Conservation (phyloP, 2,329 filamentous ascomycete genomes). For the Fusarium abutilonis region DNA sequence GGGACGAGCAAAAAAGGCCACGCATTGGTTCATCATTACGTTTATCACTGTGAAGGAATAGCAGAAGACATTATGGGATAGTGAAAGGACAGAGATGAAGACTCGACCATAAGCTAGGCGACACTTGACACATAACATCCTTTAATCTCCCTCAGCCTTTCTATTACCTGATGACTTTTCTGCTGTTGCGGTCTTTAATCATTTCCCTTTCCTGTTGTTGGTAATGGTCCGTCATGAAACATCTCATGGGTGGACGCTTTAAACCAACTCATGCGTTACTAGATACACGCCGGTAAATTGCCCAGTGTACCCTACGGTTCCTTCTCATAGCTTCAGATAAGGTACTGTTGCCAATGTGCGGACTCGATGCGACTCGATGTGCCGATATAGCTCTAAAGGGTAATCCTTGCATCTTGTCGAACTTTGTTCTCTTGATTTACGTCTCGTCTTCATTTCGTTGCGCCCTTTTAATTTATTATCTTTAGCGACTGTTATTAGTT, state of each 20-base stretch:
- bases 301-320: background rate
- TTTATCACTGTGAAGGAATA: slow-evolving; percentile 3
- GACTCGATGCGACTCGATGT: slow-evolving; percentile 31
- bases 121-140: background rate
- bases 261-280: slow-evolving; percentile 26
- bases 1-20: slow-evolving; percentile 6
- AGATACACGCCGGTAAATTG: slow-evolving; percentile 6
- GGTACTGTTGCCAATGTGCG: slow-evolving; percentile 31
- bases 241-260: slow-evolving; percentile 30
- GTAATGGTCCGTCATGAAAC: slow-evolving; percentile 27
- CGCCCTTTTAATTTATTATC: background rate
- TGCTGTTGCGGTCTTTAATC: background rate
- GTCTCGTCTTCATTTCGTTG: slow-evolving; percentile 4
- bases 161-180: background rate
- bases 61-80: no score
- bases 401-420: slow-evolving; percentile 16
- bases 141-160: background rate
- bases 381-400: slow-evolving; percentile 41
- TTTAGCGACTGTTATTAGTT: slow-evolving; percentile 5
- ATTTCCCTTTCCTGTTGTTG: slow-evolving; percentile 11
- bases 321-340: slow-evolving; percentile 38
- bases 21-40: slow-evolving; percentile 26
- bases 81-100: background rate
- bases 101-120: background rate
- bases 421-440: slow-evolving; percentile 17